phyloP scores from a whole-genome alignment of 148 eudicot species.

The Rhododendron molle region DNA sequence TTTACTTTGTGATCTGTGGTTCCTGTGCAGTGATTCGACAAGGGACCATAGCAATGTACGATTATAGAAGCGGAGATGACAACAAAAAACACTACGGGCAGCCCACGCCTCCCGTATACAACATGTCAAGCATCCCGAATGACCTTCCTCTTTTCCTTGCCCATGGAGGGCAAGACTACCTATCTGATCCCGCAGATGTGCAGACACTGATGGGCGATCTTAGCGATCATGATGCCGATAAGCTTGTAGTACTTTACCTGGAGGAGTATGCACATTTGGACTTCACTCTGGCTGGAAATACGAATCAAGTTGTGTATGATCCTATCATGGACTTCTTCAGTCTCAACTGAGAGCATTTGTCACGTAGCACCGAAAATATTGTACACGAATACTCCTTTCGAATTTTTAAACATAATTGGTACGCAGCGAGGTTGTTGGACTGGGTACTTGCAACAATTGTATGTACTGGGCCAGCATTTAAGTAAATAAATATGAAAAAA shows the following conservation, averaged over 20 bases:
- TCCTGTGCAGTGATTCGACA: conserved; percentile 29
- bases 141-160: conserved; percentile 35
- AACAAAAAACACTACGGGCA: conserved; percentile 36
- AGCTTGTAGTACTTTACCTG: conserved; percentile 17
- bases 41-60: conserved; percentile 36
- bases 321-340: conserved; percentile 34
- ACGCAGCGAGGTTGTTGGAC: neutral
- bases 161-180: conserved; percentile 35
- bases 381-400: neutral
- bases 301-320: conserved; percentile 35
- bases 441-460: neutral
- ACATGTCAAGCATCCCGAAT: conserved; percentile 30
- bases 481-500: neutral
- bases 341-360: conserved; percentile 10
- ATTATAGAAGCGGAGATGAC: conserved; percentile 24
- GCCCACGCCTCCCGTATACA: conserved; percentile 32
- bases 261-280: conserved; percentile 39
- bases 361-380: neutral
- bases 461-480: neutral
- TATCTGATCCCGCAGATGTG: conserved; percentile 35
- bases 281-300: conserved; percentile 26
- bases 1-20: neutral
- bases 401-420: neutral
- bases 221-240: conserved; percentile 22
- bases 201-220: conserved; percentile 24